Base-by-base conservation (phyloP, 345 rosid species). In the Turritis glabra region DNA sequence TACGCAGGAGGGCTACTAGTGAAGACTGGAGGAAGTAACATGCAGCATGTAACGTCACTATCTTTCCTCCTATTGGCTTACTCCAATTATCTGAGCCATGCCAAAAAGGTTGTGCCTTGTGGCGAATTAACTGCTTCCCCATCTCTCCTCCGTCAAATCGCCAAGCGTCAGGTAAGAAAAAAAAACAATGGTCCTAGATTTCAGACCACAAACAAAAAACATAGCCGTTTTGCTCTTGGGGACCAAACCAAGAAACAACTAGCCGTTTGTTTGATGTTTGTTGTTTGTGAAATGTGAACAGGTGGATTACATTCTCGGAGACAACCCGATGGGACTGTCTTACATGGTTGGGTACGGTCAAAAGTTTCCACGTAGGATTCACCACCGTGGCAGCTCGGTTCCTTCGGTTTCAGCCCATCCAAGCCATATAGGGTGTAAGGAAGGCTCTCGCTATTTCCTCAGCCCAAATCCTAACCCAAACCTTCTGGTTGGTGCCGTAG, bases 331-430 rank as follows among this genome's bases (percentile, higher is more conserved):
- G 71, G 67, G 86, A 66, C 84, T 90, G 84, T 96, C 98, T 9
- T 96, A 92, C 89, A 96, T 96, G 97, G 99, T 96, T 23, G 99
- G 94, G 0, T 96, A 90, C 51, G 98, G 99, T 12, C 72, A 76
- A n/a, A 84, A 54, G 44, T 96, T 81, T 71, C 98, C 99, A 3
- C 91, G 74, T 54, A 82, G 96, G 89, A 88, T 96, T 72, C 99
- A 96, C 71, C 99, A 96, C 81, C 74, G 99, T 75, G 99, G 80
- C 1, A 87, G 96, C 62, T 96, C 98, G 0, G 69, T 88, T 17
- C 99, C 99, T 4, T 92, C 97, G 0, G 83, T 88, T 23, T 72
- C 68, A 35, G 58, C 84, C 46, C 96, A 96, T 52, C 99, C 96
- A 1, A 47, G 80, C 19, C 86, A 22, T 43, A 87, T 96, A 18